Percentiles rank a stretch among this genome's conserved stretches.
Conservation (phyloP, 768 basidiomycete genomes). For the Punctularia strigosozonata region DNA sequence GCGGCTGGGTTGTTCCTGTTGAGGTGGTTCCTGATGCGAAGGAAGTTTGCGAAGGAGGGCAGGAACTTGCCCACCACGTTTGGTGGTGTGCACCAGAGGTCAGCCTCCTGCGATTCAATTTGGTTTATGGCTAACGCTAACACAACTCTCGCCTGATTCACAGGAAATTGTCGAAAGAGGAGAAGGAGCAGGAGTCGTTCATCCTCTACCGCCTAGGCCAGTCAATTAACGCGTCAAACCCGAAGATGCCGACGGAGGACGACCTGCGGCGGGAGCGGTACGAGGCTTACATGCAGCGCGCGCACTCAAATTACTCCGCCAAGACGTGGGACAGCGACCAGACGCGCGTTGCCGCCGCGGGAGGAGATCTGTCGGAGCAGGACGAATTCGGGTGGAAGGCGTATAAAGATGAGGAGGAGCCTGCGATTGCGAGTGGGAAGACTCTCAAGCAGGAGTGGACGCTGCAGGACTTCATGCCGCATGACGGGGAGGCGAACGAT, state of each 20-base stretch:
- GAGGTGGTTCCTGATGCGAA: constrained; percentile 37
- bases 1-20: constrained; percentile 41
- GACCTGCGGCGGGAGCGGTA: constrained; percentile 27
- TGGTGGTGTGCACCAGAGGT: constrained; percentile 8
- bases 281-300: constrained; percentile 21
- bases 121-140: constrained; percentile 7
- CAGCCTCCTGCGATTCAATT: constrained; percentile 7
- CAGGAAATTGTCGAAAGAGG: constrained; percentile 4
- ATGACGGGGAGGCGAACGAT: neutral
- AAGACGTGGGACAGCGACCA: constrained; percentile 19
- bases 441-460: too few species aligned
- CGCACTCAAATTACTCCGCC: constrained; percentile 23
- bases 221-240: constrained; percentile 14
- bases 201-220: constrained; percentile 26
- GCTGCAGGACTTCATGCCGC: too few species aligned
- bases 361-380: constrained; percentile 7
- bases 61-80: neutral
- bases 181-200: constrained; percentile 10
- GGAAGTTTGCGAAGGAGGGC: constrained; percentile 23
- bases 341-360: constrained; percentile 15
- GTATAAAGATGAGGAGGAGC: constrained; percentile 5
- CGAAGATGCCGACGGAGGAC: constrained; percentile 23
- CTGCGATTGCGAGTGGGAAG: neutral
- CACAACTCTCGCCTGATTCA: constrained; percentile 3
- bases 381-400: constrained; percentile 5